A percentile compares a stretch with the other conserved stretches of the same genome.
Conservation (phyloP, 2,329 filamentous ascomycete genomes). For the Chrysosporium keratinophilum region DNA sequence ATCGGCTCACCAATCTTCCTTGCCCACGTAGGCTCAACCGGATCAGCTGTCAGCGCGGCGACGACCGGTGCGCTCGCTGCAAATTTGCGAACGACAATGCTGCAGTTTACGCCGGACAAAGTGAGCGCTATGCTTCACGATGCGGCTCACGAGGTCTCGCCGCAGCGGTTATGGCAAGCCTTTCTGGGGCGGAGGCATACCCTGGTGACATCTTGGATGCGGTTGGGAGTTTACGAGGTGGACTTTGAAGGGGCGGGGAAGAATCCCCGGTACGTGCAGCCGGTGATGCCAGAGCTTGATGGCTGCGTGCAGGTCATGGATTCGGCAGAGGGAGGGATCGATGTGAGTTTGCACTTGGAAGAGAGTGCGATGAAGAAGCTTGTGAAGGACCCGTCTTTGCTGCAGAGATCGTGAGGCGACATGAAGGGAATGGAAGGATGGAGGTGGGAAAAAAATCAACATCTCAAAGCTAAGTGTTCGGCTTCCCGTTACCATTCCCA, state of each 20-base stretch:
- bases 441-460: too few species aligned
- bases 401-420: too few species aligned
- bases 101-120: too few species aligned
- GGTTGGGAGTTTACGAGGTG: slow-evolving; percentile 19
- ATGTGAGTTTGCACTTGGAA: slow-evolving; percentile 16
- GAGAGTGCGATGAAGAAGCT: background rate
- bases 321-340: slow-evolving; percentile 15
- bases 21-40: slow-evolving; percentile 25
- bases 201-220: slow-evolving; percentile 40
- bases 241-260: slow-evolving; percentile 26
- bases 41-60: slow-evolving; percentile 26
- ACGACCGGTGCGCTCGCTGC: slow-evolving; percentile 23
- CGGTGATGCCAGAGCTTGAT: slow-evolving; percentile 36
- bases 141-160: slow-evolving; percentile 35
- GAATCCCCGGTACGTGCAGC: slow-evolving; percentile 32
- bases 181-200: slow-evolving; percentile 38
- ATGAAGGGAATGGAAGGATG: too few species aligned
- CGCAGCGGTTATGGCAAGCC: slow-evolving; percentile 41
- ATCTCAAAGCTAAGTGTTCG: too few species aligned
- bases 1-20: slow-evolving; percentile 39
- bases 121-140: slow-evolving; percentile 37
- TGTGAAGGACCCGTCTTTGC: background rate
- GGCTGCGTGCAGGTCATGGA: slow-evolving; percentile 38
- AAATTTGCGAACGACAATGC: too few species aligned
- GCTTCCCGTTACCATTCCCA: too few species aligned